These are phyloP conservation scores for Pulveroboletus sp. DNA, from an alignment of 768 basidiomycete species.

Conservation along the genomic window DNA sequence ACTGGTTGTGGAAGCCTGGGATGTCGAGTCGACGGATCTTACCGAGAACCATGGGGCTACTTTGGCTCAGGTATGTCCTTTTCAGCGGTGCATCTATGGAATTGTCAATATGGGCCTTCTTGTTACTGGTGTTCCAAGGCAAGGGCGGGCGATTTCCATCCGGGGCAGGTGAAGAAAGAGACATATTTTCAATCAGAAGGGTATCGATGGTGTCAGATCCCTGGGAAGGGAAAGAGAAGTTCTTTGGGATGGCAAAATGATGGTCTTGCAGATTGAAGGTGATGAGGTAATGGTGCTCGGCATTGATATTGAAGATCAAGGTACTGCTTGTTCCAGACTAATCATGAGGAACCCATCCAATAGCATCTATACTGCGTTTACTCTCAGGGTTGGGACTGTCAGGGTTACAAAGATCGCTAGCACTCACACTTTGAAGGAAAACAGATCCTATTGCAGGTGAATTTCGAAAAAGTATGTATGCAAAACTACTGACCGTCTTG, in stretches of 20 bases:
- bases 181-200: slow-evolving; percentile 55
- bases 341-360: no score
- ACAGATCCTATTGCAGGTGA: neutral
- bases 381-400: no score
- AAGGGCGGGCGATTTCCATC: slow-evolving; percentile 70
- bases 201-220: slow-evolving; percentile 75
- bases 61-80: slow-evolving; percentile 75
- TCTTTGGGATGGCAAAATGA: slow-evolving; percentile 54
- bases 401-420: no score
- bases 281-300: no score
- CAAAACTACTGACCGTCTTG: neutral
- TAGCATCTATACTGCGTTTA: no score
- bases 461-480: neutral
- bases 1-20: neutral
- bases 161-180: slow-evolving; percentile 47
- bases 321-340: no score
- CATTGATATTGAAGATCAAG: no score
- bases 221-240: slow-evolving; percentile 75
- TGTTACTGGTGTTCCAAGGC: slow-evolving; percentile 42
- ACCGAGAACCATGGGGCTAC: slow-evolving; percentile 83
- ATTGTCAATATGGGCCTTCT: slow-evolving; percentile 63
- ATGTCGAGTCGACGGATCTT: slow-evolving; percentile 20
- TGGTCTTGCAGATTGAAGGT: no score
- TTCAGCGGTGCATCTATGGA: slow-evolving; percentile 45
- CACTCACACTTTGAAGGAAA: neutral